Conservation (phyloP, 2,329 filamentous ascomycete genomes). For the Fusarium odoratissimum region DNA sequence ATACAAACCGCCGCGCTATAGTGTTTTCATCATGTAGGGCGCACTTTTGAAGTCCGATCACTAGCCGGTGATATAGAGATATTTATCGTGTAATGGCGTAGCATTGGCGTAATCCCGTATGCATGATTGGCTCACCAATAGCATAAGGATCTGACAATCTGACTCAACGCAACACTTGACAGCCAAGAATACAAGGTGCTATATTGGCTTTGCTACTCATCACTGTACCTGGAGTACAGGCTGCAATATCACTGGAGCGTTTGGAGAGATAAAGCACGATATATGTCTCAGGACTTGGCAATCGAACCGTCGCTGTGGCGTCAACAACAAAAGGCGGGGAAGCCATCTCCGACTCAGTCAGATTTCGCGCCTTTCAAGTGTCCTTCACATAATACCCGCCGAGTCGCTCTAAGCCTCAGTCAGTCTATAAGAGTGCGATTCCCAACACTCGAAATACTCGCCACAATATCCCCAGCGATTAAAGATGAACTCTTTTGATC, state of each 20-base stretch:
- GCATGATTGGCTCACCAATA: neutral
- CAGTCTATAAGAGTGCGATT: neutral
- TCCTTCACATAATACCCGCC: neutral
- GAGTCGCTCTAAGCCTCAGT: rapidly evolving
- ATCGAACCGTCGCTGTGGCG: neutral
- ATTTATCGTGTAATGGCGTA: neutral
- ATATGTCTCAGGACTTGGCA: neutral
- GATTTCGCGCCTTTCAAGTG: neutral
- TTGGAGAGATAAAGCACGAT: neutral
- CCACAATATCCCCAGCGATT: rapidly evolving
- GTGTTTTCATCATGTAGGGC: neutral
- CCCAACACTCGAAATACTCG: rapidly evolving
- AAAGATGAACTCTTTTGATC: neutral
- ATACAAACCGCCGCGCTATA: neutral
- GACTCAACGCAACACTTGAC: neutral
- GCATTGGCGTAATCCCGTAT: neutral
- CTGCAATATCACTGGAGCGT: rapidly evolving
- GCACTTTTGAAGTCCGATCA: neutral
- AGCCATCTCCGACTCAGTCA: neutral
- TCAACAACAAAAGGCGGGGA: conserved; percentile 7
- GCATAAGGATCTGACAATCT: neutral
- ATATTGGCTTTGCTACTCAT: neutral
- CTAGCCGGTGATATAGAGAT: neutral
- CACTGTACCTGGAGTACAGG: rapidly evolving
- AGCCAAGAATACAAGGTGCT: neutral